Percentiles rank a stretch among this genome's conserved stretches.
Evolutionary conservation across 768 basidiomycete genomes (phyloP).

Genomic region (Mycena latifolia): DNA sequence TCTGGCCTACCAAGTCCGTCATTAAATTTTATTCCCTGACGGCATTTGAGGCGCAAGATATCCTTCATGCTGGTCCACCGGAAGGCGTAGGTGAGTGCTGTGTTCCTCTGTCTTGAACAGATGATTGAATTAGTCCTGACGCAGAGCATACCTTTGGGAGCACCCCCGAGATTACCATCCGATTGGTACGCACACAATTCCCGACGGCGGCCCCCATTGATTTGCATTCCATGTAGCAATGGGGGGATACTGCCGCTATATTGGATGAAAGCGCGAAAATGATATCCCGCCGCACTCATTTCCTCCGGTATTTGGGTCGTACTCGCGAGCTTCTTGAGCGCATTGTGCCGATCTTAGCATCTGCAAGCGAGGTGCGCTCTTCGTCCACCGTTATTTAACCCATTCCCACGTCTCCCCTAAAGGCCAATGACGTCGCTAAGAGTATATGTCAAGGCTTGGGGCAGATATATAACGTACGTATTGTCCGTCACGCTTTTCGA

Average conservation of each 20-base stretch:
- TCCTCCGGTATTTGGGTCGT: slow-evolving; percentile 18
- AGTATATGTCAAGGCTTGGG: slow-evolving; percentile 1
- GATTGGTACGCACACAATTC: not conserved
- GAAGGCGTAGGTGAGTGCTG: slow-evolving; percentile 22
- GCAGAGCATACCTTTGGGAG: slow-evolving; percentile 13
- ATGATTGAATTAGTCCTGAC: not conserved
- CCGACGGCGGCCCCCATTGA: not conserved
- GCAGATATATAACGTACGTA: slow-evolving; percentile 14
- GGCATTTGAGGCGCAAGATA: slow-evolving; percentile 1
- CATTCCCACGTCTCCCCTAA: not conserved
- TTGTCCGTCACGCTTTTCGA: not conserved
- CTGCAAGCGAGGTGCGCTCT: slow-evolving; percentile 21
- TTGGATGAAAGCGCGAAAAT: slow-evolving; percentile 3
- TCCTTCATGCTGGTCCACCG: not conserved
- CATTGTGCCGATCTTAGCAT: not conserved
- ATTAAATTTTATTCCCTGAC: slow-evolving; percentile 21
- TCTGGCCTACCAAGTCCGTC: slow-evolving; percentile 28
- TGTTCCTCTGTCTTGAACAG: not conserved
- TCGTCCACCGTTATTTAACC: not conserved
- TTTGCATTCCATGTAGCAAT: not conserved
- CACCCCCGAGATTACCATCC: slow-evolving; percentile 21
- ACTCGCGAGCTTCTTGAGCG: slow-evolving; percentile 8
- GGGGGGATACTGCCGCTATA: not conserved
- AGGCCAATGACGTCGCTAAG: slow-evolving; percentile 24
- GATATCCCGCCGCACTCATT: not conserved